Percentiles rank a stretch among this genome's conserved stretches.
phyloP scores from a whole-genome alignment of 306 rosid species.

The Dicorynia guianensis region DNA sequence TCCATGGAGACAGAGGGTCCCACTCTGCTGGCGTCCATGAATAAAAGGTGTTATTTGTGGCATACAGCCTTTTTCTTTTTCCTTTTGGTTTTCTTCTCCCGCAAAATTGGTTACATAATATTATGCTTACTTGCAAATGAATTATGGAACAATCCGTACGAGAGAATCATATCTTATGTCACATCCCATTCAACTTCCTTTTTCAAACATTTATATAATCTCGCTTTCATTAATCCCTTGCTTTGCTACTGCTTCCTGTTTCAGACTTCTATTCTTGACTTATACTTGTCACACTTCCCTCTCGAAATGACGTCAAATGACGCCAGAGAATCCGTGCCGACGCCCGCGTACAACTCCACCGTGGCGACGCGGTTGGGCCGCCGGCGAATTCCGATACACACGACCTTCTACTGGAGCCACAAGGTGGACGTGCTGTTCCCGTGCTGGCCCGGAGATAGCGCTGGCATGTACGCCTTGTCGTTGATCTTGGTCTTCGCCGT shows the following conservation, averaged over 20 bases:
- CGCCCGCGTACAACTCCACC: constrained; percentile 45
- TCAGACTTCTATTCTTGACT: background rate
- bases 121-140: constrained; percentile 39
- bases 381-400: constrained; percentile 54
- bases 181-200: constrained; percentile 10
- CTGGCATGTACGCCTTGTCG: constrained; percentile 69
- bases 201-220: background rate
- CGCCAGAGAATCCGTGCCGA: constrained; percentile 6
- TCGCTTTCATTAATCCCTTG: too few species aligned
- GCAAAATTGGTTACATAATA: background rate
- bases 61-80: background rate
- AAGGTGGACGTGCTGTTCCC: constrained; percentile 59
- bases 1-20: constrained; percentile 45
- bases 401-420: constrained; percentile 68
- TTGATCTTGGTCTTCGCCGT: constrained; percentile 59
- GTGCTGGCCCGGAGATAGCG: constrained; percentile 68
- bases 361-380: constrained; percentile 42
- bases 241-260: background rate
- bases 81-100: constrained; percentile 27
- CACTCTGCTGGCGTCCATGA: constrained; percentile 39
- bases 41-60: constrained; percentile 38
- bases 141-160: constrained; percentile 43
- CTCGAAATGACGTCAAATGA: constrained; percentile 31
- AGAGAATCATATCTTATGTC: constrained; percentile 36
- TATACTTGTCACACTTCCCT: background rate